A percentile compares a stretch with the other conserved stretches of the same genome.
Evolutionary conservation across 2,329 filamentous ascomycete species (phyloP).

Genomic region (Aspergillus melleus): DNA sequence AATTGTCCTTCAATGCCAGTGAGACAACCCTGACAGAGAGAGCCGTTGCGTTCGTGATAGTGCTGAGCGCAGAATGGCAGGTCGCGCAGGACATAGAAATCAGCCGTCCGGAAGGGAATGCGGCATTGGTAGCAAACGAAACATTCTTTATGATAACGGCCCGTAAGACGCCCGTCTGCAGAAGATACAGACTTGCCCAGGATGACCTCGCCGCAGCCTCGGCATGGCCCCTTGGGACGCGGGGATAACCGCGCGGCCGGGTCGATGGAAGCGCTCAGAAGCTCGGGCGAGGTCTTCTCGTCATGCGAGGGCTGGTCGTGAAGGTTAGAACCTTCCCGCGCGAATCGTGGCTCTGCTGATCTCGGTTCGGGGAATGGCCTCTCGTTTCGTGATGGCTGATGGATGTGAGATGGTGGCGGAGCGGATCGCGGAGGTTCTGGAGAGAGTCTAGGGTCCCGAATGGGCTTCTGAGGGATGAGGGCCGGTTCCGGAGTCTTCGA

Average conservation of each 20-base stretch:
- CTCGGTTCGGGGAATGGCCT: background rate
- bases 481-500: background rate
- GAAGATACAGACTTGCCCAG: conserved; percentile 91
- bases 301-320: background rate
- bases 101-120: conserved; percentile 77
- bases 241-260: conserved; percentile 43
- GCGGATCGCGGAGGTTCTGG: background rate
- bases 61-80: conserved; percentile 87
- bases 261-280: background rate
- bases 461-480: background rate
- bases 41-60: conserved; percentile 89
- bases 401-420: background rate
- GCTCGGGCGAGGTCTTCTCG: background rate
- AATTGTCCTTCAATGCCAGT: conserved; percentile 92
- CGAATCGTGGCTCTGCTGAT: background rate
- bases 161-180: conserved; percentile 85
- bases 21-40: conserved; percentile 76
- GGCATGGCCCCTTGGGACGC: conserved; percentile 71
- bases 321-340: background rate
- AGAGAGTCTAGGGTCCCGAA: background rate
- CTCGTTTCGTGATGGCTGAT: background rate
- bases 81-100: conserved; percentile 90
- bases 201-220: conserved; percentile 76
- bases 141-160: conserved; percentile 91
- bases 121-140: conserved; percentile 87